A percentile compares a stretch with the other conserved stretches of the same genome.
These are phyloP conservation scores for Nepenthes alata DNA, from an alignment of 179 eudicot genomes.

Conservation along the genomic window DNA sequence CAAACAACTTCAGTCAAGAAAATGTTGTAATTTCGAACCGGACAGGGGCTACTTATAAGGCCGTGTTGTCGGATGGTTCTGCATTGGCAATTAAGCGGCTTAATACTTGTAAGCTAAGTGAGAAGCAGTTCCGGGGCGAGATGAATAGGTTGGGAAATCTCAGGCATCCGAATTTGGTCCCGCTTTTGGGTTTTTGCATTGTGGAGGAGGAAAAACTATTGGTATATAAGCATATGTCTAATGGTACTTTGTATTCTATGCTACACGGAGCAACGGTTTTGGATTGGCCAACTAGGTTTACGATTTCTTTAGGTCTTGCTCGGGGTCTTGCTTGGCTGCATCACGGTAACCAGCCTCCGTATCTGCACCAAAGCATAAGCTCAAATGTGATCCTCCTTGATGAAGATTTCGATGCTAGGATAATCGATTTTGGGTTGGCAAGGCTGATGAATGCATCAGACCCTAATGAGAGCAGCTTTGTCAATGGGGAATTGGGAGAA, in stretches of 20 bases:
- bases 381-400: slow-evolving; percentile 69
- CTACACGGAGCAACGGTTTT: slow-evolving; percentile 29
- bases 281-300: slow-evolving; percentile 83
- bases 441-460: slow-evolving; percentile 44
- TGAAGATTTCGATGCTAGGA: slow-evolving; percentile 81
- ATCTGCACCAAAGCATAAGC: slow-evolving; percentile 65
- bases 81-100: slow-evolving; percentile 72
- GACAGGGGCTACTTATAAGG: slow-evolving; percentile 74
- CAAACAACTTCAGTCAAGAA: slow-evolving; percentile 43
- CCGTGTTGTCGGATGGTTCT: slow-evolving; percentile 75
- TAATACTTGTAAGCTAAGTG: slow-evolving; percentile 45
- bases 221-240: slow-evolving; percentile 78
- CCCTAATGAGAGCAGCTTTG: slow-evolving; percentile 39
- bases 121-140: slow-evolving; percentile 67
- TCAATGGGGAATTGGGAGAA: slow-evolving; percentile 73
- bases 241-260: slow-evolving; percentile 58
- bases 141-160: slow-evolving; percentile 68
- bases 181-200: slow-evolving; percentile 69
- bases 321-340: slow-evolving; percentile 99
- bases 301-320: slow-evolving; percentile 74
- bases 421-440: slow-evolving; percentile 74
- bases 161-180: slow-evolving; percentile 79
- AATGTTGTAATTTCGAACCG: slow-evolving; percentile 51
- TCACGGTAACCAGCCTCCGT: slow-evolving; percentile 76
- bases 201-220: slow-evolving; percentile 84